phyloP scores from a whole-genome alignment of 331 rosid species.

The Stylosanthes scabra region DNA sequence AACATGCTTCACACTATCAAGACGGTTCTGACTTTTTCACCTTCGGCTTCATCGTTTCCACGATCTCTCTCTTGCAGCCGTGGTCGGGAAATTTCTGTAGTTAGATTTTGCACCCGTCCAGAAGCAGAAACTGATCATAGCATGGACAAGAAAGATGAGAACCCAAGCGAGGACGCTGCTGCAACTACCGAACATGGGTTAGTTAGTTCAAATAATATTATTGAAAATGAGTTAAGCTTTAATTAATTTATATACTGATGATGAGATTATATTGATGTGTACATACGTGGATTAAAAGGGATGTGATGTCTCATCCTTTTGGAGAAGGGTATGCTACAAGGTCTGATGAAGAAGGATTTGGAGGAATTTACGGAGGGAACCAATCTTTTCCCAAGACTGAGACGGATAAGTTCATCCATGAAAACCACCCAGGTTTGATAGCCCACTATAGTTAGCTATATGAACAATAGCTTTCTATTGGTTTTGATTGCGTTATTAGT shows the following conservation, averaged over 20 bases:
- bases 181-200: constrained; percentile 31
- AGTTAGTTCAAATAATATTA: constrained; percentile 34
- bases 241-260: too few relatives aligned
- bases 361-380: constrained; percentile 62
- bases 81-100: constrained; percentile 39
- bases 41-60: constrained; percentile 34
- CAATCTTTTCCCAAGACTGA: constrained; percentile 30
- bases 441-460: background rate
- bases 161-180: constrained; percentile 34
- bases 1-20: constrained; percentile 47
- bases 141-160: constrained; percentile 52
- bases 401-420: constrained; percentile 47
- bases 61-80: constrained; percentile 36
- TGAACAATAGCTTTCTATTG: background rate
- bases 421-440: constrained; percentile 76
- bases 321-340: constrained; percentile 88
- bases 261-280: background rate
- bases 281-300: constrained; percentile 53
- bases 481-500: background rate
- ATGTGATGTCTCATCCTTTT: constrained; percentile 74
- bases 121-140: constrained; percentile 24
- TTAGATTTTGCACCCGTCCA: constrained; percentile 45
- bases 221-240: background rate
- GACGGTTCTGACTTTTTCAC: constrained; percentile 36
- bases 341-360: constrained; percentile 89